Percentiles rank a stretch among this genome's conserved stretches.
These are phyloP conservation scores for Monosporascus sp. DNA, from an alignment of 2,329 filamentous ascomycete genomes.

Conservation along the genomic window DNA sequence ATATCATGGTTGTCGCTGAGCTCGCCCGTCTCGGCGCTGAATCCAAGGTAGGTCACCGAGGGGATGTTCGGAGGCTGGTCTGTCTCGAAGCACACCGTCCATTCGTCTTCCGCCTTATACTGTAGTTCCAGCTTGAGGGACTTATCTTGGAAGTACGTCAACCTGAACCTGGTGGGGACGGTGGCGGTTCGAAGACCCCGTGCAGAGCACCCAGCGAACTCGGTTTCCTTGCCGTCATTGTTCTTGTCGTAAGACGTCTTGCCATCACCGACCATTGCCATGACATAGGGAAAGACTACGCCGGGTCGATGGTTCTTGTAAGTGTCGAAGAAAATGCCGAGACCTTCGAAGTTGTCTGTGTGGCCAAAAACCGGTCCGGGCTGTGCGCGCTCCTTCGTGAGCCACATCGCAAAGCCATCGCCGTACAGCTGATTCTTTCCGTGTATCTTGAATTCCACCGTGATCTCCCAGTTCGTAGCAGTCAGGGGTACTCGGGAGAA, in stretches of 20 bases:
- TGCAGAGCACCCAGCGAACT: constrained; percentile 91
- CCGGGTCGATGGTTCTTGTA: constrained; percentile 99
- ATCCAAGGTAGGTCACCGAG: constrained; percentile 67
- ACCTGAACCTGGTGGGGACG: constrained; percentile 74
- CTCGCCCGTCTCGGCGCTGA: constrained; percentile 89
- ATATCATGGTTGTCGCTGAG: constrained; percentile 98
- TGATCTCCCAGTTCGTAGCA: constrained; percentile 97
- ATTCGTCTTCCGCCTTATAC: constrained; percentile 86
- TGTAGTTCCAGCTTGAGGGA: constrained; percentile 83
- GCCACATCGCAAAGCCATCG: constrained; percentile 96
- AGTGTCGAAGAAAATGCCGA: constrained; percentile 94
- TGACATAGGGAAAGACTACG: constrained; percentile 92
- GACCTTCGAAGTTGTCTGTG: constrained; percentile 82
- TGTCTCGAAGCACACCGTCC: constrained; percentile 83
- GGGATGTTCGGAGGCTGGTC: constrained; percentile 71
- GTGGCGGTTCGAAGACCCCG: constrained; percentile 78
- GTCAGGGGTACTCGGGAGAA: constrained; percentile 93
- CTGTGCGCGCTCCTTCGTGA: constrained; percentile 85
- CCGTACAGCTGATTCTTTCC: constrained; percentile 87
- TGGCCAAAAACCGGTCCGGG: constrained; percentile 83
- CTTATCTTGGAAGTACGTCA: constrained; percentile 98
- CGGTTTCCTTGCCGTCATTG: constrained; percentile 88
- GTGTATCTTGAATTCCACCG: constrained; percentile 91
- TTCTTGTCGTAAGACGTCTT: constrained; percentile 85
- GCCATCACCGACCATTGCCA: constrained; percentile 97